A percentile compares a stretch with the other conserved stretches of the same genome.
Evolutionary conservation across 169 alveolate genomes (phyloP).

Genomic region (Cryptosporidium muris): DNA sequence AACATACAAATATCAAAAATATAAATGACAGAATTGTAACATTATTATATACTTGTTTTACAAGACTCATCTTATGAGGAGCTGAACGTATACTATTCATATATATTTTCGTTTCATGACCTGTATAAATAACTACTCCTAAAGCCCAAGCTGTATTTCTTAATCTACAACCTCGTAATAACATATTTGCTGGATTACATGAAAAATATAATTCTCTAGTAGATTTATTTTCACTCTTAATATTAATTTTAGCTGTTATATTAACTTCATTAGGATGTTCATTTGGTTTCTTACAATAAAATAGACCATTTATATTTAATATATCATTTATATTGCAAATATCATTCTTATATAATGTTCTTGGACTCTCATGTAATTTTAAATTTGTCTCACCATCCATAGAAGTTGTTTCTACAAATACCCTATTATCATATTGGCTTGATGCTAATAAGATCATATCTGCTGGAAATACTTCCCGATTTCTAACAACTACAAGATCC

Average conservation of each 20-base stretch:
- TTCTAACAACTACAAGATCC: slow-evolving; percentile 88
- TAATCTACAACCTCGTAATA: slow-evolving; percentile 92
- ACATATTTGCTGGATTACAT: slow-evolving; percentile 74
- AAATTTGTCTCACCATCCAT: slow-evolving; percentile 96
- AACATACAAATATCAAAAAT: slow-evolving; percentile 37
- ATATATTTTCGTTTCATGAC: slow-evolving; percentile 94
- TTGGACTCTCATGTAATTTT: slow-evolving; percentile 83
- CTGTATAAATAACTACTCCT: slow-evolving; percentile 94
- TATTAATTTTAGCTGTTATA: slow-evolving; percentile 1
- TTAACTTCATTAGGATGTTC: slow-evolving; percentile 62
- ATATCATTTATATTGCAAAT: slow-evolving; percentile 40
- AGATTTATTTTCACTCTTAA: background rate
- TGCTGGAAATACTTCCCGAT: slow-evolving; percentile 91
- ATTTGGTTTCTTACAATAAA: slow-evolving; percentile 51
- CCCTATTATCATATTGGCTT: slow-evolving; percentile 86
- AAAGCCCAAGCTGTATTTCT: slow-evolving; percentile 91
- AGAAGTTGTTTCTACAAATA: slow-evolving; percentile 94
- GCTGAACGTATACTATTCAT: slow-evolving; percentile 71
- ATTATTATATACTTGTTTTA: slow-evolving; percentile 42
- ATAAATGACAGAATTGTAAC: slow-evolving; percentile 49
- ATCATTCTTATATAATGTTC: slow-evolving; percentile 40
- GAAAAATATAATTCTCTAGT: slow-evolving; percentile 31
- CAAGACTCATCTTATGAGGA: slow-evolving; percentile 64
- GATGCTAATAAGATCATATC: slow-evolving; percentile 92
- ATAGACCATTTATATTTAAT: slow-evolving; percentile 25